Evolutionary conservation across 192 early-diverging fungal genomes (phyloP).

Genomic region (Spizellomyces punctatus): DNA sequence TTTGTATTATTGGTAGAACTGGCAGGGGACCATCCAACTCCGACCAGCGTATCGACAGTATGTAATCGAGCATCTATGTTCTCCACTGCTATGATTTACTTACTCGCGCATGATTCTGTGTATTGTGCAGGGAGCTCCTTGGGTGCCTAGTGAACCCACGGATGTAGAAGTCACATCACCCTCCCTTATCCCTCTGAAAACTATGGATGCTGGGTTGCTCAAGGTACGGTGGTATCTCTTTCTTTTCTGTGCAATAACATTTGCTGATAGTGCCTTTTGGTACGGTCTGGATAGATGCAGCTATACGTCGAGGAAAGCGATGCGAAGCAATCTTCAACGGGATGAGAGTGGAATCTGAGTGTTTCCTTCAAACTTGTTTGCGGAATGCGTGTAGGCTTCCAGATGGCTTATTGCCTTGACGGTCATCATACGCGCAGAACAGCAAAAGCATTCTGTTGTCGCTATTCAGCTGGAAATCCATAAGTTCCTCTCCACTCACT

Average conservation of each 20-base stretch:
- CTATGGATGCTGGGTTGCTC: conserved; percentile 40
- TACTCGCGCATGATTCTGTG: background rate
- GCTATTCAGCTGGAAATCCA: too few species aligned
- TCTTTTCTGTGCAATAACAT: background rate
- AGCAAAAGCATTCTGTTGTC: too few species aligned
- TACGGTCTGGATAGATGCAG: conserved; percentile 24
- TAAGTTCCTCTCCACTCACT: too few species aligned
- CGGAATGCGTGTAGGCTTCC: background rate
- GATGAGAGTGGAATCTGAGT: background rate
- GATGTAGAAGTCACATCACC: conserved; percentile 18
- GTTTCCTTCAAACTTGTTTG: background rate
- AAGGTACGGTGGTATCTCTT: conserved; percentile 16
- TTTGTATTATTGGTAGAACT: conserved; percentile 41
- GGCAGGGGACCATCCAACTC: conserved; percentile 19
- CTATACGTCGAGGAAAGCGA: conserved; percentile 32
- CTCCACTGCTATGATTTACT: background rate
- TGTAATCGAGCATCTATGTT: background rate
- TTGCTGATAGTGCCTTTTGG: background rate
- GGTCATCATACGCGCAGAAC: too few species aligned
- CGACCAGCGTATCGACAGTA: conserved; percentile 4
- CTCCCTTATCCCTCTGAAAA: conserved; percentile 37
- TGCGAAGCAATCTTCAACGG: background rate
- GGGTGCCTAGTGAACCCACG: conserved; percentile 33
- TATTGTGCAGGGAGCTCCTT: conserved; percentile 13
- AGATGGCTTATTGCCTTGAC: too few species aligned